Evolutionary conservation across 805 yeast genomes (phyloP).

Genomic region (Ogataea ganodermae): DNA sequence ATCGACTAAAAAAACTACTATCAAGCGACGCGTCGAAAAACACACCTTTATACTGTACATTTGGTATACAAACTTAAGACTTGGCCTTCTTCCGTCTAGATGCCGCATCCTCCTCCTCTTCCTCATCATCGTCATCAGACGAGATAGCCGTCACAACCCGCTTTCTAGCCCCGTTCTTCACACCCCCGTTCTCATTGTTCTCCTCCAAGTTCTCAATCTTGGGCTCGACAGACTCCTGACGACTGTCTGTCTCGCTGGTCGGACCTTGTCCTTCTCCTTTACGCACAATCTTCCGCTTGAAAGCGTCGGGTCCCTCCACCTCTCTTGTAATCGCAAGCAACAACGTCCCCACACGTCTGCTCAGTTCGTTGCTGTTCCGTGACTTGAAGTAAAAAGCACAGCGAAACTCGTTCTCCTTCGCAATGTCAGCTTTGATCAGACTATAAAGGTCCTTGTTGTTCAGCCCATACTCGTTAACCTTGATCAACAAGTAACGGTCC

Average conservation of each 20-base stretch:
- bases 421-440: conserved; percentile 63
- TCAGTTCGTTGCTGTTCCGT: conserved; percentile 69
- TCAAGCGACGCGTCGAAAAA: background rate
- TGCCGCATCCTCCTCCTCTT: background rate
- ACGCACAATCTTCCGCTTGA: conserved; percentile 46
- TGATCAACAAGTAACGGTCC: conserved; percentile 64
- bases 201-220: conserved; percentile 9
- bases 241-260: conserved; percentile 23
- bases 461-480: conserved; percentile 67
- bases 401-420: conserved; percentile 57
- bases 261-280: conserved; percentile 20
- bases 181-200: background rate
- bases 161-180: background rate
- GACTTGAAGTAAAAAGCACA: conserved; percentile 77
- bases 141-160: background rate
- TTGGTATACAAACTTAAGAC: background rate
- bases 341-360: conserved; percentile 68
- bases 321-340: conserved; percentile 70
- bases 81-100: background rate
- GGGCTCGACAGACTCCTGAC: conserved; percentile 38
- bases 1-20: background rate
- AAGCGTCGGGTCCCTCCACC: conserved; percentile 59
- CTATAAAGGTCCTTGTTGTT: conserved; percentile 61
- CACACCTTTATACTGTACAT: background rate
- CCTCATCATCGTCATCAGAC: conserved; percentile 2